Percentiles rank a stretch among this genome's conserved stretches.
These are phyloP conservation scores for Thelonectria blattea DNA, from an alignment of 2,329 filamentous ascomycete genomes.

Conservation along the genomic window DNA sequence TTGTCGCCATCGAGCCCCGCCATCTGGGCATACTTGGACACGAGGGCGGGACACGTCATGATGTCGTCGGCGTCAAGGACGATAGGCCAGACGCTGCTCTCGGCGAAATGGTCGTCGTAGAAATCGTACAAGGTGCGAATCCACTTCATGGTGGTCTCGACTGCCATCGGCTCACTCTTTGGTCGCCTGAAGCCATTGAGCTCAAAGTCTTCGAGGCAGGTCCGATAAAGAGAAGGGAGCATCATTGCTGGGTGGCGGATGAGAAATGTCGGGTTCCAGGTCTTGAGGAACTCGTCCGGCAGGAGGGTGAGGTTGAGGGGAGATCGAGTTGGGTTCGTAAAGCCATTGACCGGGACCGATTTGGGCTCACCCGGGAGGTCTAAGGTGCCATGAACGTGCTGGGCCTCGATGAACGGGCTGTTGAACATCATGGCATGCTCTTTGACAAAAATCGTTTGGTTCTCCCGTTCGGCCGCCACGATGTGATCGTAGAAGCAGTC, in stretches of 20 bases:
- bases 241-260: conserved; percentile 28
- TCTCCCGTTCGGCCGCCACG: conserved; percentile 21
- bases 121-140: conserved; percentile 26
- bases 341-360: not conserved
- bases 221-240: conserved; percentile 27
- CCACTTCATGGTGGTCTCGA: conserved; percentile 26
- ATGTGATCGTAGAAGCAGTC: conserved; percentile 24
- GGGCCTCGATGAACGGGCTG: conserved; percentile 16
- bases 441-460: conserved; percentile 22
- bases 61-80: conserved; percentile 30
- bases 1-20: conserved; percentile 24
- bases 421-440: conserved; percentile 26
- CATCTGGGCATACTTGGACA: conserved; percentile 22
- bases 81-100: conserved; percentile 26
- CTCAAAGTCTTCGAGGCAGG: conserved; percentile 6
- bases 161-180: conserved; percentile 5
- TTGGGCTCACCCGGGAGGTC: conserved; percentile 1
- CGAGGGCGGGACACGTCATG: conserved; percentile 22
- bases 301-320: conserved; percentile 26
- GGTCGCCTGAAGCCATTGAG: not conserved
- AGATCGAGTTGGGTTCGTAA: conserved; percentile 19
- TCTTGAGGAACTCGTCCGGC: conserved; percentile 31
- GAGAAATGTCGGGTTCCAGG: conserved; percentile 31
- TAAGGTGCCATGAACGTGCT: not conserved
- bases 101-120: conserved; percentile 14